Evolutionary conservation across 495 filamentous ascomycete species (phyloP).

Genomic region (Annulohypoxylon nitens): DNA sequence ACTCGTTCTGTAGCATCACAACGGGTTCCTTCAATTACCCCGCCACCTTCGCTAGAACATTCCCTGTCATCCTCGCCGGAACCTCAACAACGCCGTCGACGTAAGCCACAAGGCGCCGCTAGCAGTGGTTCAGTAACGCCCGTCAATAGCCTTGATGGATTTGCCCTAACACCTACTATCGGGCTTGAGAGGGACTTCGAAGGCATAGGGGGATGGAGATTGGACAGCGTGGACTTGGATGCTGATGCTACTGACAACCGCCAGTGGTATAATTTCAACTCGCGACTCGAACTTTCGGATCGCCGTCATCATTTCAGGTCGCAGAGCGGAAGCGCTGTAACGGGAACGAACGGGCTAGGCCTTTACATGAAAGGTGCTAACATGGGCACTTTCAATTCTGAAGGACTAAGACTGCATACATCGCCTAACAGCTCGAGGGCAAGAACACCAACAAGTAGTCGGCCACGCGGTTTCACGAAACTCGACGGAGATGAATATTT

Average conservation of each 20-base stretch:
- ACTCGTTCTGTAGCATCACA: conserved; percentile 39
- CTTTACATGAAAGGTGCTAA: conserved; percentile 46
- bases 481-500: conserved; percentile 49
- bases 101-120: conserved; percentile 49
- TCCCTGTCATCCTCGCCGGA: conserved; percentile 38
- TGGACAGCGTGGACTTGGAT: conserved; percentile 57
- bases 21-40: conserved; percentile 21
- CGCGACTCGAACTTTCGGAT: conserved; percentile 74
- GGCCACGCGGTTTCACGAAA: conserved; percentile 40
- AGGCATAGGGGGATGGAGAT: conserved; percentile 85
- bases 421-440: conserved; percentile 55
- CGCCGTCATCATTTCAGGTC: conserved; percentile 54
- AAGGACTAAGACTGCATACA: conserved; percentile 36
- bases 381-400: conserved; percentile 34
- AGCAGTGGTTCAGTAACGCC: conserved; percentile 57
- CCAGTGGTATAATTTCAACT: conserved; percentile 81
- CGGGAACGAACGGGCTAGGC: conserved; percentile 42
- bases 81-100: conserved; percentile 52
- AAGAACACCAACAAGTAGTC: conserved; percentile 53
- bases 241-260: conserved; percentile 69
- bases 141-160: conserved; percentile 48
- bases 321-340: conserved; percentile 50
- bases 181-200: conserved; percentile 79
- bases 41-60: conserved; percentile 14
- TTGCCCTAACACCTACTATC: conserved; percentile 56